Percentiles rank a stretch among this genome's conserved stretches.
Evolutionary conservation across 148 eudicot species (phyloP).

Genomic region (Spergularia bocconei): DNA sequence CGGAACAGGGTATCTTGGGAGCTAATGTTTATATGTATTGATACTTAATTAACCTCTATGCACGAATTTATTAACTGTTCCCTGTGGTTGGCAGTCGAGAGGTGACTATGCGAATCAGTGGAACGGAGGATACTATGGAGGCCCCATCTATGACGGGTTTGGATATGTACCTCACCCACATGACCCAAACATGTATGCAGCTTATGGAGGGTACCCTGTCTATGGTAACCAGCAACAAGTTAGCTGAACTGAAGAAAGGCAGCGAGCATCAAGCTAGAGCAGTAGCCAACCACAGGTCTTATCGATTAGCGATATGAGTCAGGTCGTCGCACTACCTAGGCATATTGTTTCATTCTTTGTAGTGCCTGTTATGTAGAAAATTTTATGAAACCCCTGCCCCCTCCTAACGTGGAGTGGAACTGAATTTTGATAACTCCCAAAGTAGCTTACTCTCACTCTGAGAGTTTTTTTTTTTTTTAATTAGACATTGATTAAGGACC

Average conservation of each 20-base stretch:
- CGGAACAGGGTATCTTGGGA: background rate
- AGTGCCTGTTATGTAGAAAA: conserved; percentile 49
- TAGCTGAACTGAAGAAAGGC: conserved; percentile 42
- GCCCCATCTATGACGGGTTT: conserved; percentile 67
- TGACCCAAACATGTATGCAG: conserved; percentile 85
- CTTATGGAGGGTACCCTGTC: conserved; percentile 75
- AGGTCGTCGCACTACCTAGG: conserved; percentile 37
- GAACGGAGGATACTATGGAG: conserved; percentile 83
- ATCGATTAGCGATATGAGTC: conserved; percentile 16
- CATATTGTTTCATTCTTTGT: conserved; percentile 38
- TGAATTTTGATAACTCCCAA: conserved; percentile 63
- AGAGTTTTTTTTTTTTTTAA: conserved; percentile 9
- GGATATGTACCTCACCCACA: conserved; percentile 79
- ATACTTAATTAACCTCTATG: background rate
- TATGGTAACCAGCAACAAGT: conserved; percentile 87
- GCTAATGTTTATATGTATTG: background rate
- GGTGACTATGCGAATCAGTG: conserved; percentile 70
- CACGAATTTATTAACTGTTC: background rate
- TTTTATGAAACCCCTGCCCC: conserved; percentile 26
- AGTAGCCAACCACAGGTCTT: conserved; percentile 13
- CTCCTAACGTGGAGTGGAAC: conserved; percentile 55
- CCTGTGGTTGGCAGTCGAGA: conserved; percentile 50
- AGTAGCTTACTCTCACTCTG: conserved; percentile 30
- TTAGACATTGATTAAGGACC: conserved; percentile 26
- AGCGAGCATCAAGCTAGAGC: background rate